Evolutionary conservation across 2,329 filamentous ascomycete species (phyloP), one percentile per base, ranked within the genome.

Genomic region (Fusarium pseudograminearum): DNA sequence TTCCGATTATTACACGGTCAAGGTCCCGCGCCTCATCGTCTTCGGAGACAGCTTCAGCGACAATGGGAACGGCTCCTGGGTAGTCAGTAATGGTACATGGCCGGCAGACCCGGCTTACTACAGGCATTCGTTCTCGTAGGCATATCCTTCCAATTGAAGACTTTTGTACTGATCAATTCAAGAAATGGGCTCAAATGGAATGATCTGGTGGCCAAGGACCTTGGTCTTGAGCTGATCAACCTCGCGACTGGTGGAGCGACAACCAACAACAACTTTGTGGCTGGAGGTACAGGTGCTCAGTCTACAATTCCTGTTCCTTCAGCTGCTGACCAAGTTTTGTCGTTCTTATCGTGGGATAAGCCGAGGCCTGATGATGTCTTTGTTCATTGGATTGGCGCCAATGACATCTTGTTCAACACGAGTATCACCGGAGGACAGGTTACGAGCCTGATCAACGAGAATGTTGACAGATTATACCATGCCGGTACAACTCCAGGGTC

Each of bases 41-140:
- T 68, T 70, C n/a, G 67, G 67, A 7, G 67, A 70, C 11, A 70
- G 67, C 45, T 70, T 70, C 46, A 70, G 67, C 31, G 67, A 70
- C 2, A 68, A 70, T 9, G 67, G 67, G 12, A 68, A 70, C 42
- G 67, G 67, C 0, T 70, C 67, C 24, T 70, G 67, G 67, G 16
- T 70, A 15, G 67, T 18, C 4, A 70, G 67, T 26, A 68, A 70
- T 15, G 62, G 58, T 24, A 46, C 67, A 7, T 70, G 67, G 67
- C 67, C 67, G 7, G 50, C n/a, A 14, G 67, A 70, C 4, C 67
- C 57, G 33, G 67, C 67, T 4, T 70, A 70, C 10, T 70, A 68
- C 12, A 22, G 34, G 2, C 67, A 70, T 36, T 70, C 66, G 2
- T 69, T 66, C 14, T 69, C 66, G 66, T 70, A 33, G 4, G 61